Base-by-base conservation (phyloP, 108 stramenopile species). In the Mediolabrus comicus region DNA sequence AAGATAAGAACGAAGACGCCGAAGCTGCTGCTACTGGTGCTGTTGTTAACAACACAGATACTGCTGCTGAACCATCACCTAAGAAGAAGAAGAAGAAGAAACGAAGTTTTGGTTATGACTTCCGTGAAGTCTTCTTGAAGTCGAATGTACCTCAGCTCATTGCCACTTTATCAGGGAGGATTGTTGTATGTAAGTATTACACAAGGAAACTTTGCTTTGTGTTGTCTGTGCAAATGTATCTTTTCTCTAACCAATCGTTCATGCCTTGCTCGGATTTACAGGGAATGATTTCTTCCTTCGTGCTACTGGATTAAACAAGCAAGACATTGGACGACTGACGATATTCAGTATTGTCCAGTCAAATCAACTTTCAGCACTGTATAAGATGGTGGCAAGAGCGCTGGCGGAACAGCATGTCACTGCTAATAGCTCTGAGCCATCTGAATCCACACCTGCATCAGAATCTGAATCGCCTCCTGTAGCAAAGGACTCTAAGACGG, bases 71-170 rank as follows among this genome's bases (percentile, higher is more conserved):
- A n/a, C n/a, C n/a, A n/a, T n/a, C n/a, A n/a, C n/a, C n/a, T n/a
- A n/a, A n/a, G n/a, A n/a, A 22, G 1, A 49, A 49, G 46, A 65
- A 79, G 59, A 91, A 87, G 62, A 83, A 79, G 51, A 75, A 80
- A 24, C 71, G 77, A 35, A 73, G 68, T 28, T 88, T 91, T 65
- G 80, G 80, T 17, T 62, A 91, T 35, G 85, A 91, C 63, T 94
- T 87, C 71, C 73, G 86, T 67, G 88, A 89, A 62, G 86, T 91
- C 4, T 94, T 94, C 56, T 52, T 74, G 54, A 85, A 84, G 41
- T 84, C 85, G 8, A 91, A 88, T 69, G 72, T 94, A 24, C 92
- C 92, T 13, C 92, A 94, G 67, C 59, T 94, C 5, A 86, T 94
- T 67, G 90, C 89, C 1, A 82, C 86, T 7, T 86, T 88, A 16